Conservation (phyloP, 371 early-diverging fungal species). For the Apophysomyces variabilis region DNA sequence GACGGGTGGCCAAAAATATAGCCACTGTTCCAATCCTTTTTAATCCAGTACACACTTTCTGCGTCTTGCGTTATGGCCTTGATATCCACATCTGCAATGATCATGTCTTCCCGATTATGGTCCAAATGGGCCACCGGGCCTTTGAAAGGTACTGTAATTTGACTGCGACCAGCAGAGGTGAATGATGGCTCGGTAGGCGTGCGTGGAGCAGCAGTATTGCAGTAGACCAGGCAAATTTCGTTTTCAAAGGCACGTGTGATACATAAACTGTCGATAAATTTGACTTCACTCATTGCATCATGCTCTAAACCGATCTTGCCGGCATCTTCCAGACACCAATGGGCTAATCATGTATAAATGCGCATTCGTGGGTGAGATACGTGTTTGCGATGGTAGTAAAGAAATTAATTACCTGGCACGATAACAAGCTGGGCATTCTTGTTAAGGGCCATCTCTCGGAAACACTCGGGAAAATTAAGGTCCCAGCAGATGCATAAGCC, state of each 20-base stretch:
- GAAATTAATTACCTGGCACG: constrained; percentile 31
- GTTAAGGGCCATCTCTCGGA: constrained; percentile 35
- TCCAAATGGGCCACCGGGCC: constrained; percentile 30
- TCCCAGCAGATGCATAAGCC: constrained; percentile 48
- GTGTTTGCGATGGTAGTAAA: neutral
- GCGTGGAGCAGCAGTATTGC: constrained; percentile 27
- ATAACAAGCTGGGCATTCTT: constrained; percentile 40
- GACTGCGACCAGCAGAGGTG: constrained; percentile 28
- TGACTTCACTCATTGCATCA: constrained; percentile 29
- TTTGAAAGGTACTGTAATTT: constrained; percentile 44
- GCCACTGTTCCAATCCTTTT: constrained; percentile 38
- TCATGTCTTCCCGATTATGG: constrained; percentile 35
- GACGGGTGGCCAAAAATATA: neutral
- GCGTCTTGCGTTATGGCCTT: constrained; percentile 29
- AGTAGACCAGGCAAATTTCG: constrained; percentile 37
- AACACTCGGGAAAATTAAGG: constrained; percentile 36
- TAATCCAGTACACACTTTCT: constrained; percentile 35
- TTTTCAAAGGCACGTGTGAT: constrained; percentile 38
- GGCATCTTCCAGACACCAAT: constrained; percentile 43
- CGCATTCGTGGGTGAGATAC: no score
- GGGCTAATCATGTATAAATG: constrained; percentile 17
- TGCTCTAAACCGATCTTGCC: constrained; percentile 25
- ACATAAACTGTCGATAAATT: constrained; percentile 34
- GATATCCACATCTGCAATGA: constrained; percentile 34
- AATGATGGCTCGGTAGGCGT: constrained; percentile 20